Base-by-base conservation (phyloP, 2,329 filamentous ascomycete species). In the Epichloe typhina region DNA sequence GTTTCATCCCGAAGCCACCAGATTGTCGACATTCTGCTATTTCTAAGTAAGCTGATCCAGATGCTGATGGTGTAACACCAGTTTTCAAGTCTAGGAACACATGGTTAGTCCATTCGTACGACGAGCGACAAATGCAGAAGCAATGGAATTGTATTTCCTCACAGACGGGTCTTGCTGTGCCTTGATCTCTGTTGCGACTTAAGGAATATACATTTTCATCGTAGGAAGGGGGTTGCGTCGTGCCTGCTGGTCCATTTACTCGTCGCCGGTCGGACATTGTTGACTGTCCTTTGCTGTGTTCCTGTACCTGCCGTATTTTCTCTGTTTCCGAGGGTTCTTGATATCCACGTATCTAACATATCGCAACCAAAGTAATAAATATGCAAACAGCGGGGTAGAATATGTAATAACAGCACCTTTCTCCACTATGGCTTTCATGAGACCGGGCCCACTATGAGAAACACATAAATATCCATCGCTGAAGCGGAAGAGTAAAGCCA, bases 61-160 rank as follows among this genome's bases (percentile, higher is more conserved):
- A 93, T 12, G 93, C 93, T 13, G 91, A 94, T 17, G 93, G 91
- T 0, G 93, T 90, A 4, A 97, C 79, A 23, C 89, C 89, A 8
- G 91, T 96, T 66, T 93, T 89, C 43, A 97, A 74, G 65, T 91
- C 89, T 95, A 56, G 8, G 36, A 15, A 23, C 21, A 5, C 31
- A 33, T n/a, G 11, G 36, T 50, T 31, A 50, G 45, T 6, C 31
- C 11, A 21, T 26, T 40, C 6, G 19, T 38, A 13, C 13, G 3
- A n/a, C 15, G 15, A 33, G 5, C 5, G n/a, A 39, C 5, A 17
- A 8, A 4, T 15, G 9, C 12, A 11, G 23, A 37, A 19, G 19
- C 5, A 45, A 39, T 3, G n/a, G 11, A 12, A 7, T 45, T 33
- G n/a, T 17, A 46, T 49, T 47, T 47, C 47, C 61, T 55, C 51